Evolutionary conservation across 1,284 basidiomycete genomes (phyloP).

Genomic region (Singerocomus inundabilis): DNA sequence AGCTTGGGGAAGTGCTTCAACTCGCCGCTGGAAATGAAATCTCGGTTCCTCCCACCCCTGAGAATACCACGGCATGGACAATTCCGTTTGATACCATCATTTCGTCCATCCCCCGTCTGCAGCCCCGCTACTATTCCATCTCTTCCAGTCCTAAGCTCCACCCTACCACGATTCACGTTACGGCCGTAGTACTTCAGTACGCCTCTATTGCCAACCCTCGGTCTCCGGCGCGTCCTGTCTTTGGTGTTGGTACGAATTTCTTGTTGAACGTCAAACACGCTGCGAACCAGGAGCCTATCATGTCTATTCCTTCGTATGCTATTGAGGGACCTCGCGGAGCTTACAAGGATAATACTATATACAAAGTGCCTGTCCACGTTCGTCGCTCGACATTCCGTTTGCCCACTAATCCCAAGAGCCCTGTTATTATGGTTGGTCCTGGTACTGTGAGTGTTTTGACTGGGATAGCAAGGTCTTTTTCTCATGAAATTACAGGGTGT

Average conservation of each 20-base stretch:
- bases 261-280: slow-evolving; percentile 87
- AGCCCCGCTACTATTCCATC: slow-evolving; percentile 98
- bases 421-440: slow-evolving; percentile 98
- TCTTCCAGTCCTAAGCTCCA: slow-evolving; percentile 94
- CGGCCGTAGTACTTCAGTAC: slow-evolving; percentile 92
- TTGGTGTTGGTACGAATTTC: slow-evolving; percentile 91
- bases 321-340: slow-evolving; percentile 88
- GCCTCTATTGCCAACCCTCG: slow-evolving; percentile 59
- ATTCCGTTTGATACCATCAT: slow-evolving; percentile 98
- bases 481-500: slow-evolving; percentile 59
- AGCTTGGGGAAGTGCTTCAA: slow-evolving; percentile 90
- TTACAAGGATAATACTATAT: slow-evolving; percentile 69
- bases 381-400: slow-evolving; percentile 95
- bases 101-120: slow-evolving; percentile 88
- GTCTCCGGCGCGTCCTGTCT: slow-evolving; percentile 63
- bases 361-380: slow-evolving; percentile 92
- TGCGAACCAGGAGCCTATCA: slow-evolving; percentile 54
- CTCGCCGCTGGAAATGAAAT: slow-evolving; percentile 81
- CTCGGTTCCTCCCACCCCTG: slow-evolving; percentile 49
- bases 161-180: slow-evolving; percentile 89
- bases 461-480: neutral
- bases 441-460: slow-evolving; percentile 73
- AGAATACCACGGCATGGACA: slow-evolving; percentile 82
- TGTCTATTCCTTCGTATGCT: slow-evolving; percentile 71
- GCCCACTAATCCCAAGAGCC: slow-evolving; percentile 96